Evolutionary conservation across 2,329 filamentous ascomycete species (phyloP).

Genomic region (Penicillium nordicum): DNA sequence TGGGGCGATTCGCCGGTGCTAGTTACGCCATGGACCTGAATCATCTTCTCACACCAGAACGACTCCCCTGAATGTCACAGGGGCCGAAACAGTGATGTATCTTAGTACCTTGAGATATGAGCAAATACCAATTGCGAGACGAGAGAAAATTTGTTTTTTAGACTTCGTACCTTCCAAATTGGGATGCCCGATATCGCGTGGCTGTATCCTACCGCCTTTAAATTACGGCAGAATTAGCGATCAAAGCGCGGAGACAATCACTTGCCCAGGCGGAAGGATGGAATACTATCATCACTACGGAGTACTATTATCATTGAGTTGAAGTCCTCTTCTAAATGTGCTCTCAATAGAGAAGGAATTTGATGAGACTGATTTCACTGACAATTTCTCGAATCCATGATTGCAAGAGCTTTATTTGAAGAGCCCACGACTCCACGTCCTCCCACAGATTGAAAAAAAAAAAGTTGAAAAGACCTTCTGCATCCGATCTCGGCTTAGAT

Average conservation of each 20-base stretch:
- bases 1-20: slow-evolving; percentile 5
- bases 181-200: slow-evolving; percentile 18
- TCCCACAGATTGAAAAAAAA: not conserved
- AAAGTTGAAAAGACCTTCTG: not conserved
- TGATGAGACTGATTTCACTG: not conserved
- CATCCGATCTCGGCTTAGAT: not conserved
- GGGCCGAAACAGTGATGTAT: not conserved
- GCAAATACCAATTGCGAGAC: not conserved
- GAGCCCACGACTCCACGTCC: no score
- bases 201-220: slow-evolving; percentile 10
- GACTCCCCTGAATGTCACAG: not conserved
- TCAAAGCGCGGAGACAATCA: not conserved
- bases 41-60: slow-evolving; percentile 13
- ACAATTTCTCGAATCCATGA: not conserved
- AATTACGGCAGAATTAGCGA: slow-evolving; percentile 12
- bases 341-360: not conserved
- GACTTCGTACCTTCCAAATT: slow-evolving; percentile 15
- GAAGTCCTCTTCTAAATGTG: not conserved
- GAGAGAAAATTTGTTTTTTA: slow-evolving; percentile 14
- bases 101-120: not conserved
- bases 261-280: not conserved
- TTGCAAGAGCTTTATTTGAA: not conserved
- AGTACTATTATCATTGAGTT: not conserved
- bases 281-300: not conserved
- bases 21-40: slow-evolving; percentile 19